Conservation (phyloP, 75 land plant genomes). For the Pinus taeda region DNA sequence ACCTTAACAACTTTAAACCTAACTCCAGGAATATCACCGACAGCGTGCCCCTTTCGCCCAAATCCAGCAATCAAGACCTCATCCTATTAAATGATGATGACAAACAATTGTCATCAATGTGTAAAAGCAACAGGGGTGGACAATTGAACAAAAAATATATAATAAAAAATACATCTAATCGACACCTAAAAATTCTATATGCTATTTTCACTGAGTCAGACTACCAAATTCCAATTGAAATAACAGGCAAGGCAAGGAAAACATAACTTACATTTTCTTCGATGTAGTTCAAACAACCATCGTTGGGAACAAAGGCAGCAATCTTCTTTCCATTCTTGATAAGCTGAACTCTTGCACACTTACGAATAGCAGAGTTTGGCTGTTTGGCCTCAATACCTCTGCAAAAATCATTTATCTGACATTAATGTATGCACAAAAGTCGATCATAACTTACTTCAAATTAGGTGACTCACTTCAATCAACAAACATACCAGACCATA, state of each 20-base stretch:
- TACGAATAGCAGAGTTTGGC: slow-evolving; percentile 70
- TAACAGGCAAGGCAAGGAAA: slow-evolving; percentile 15
- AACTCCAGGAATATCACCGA: slow-evolving; percentile 87
- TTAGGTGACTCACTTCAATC: too few relatives aligned
- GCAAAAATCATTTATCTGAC: too few relatives aligned
- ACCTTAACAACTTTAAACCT: slow-evolving; percentile 83
- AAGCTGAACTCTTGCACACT: slow-evolving; percentile 77
- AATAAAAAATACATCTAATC: not conserved
- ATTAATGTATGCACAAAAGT: too few relatives aligned
- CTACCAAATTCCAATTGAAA: not conserved
- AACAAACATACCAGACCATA: too few relatives aligned
- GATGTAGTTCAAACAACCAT: slow-evolving; percentile 75
- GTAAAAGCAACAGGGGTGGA: not conserved
- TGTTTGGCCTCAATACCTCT: slow-evolving; percentile 68
- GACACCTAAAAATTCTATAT: not conserved
- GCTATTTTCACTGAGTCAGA: not conserved
- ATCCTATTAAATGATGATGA: slow-evolving; percentile 25
- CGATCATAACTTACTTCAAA: too few relatives aligned
- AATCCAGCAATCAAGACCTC: slow-evolving; percentile 74
- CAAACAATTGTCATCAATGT: too few relatives aligned
- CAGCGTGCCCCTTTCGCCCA: slow-evolving; percentile 66
- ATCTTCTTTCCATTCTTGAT: slow-evolving; percentile 86
- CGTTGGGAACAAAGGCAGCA: slow-evolving; percentile 69
- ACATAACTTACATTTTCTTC: slow-evolving; percentile 47
- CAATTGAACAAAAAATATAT: not conserved